These are phyloP conservation scores for Microsporum audouinii DNA, from an alignment of 2,329 filamentous ascomycete genomes.

Conservation along the genomic window DNA sequence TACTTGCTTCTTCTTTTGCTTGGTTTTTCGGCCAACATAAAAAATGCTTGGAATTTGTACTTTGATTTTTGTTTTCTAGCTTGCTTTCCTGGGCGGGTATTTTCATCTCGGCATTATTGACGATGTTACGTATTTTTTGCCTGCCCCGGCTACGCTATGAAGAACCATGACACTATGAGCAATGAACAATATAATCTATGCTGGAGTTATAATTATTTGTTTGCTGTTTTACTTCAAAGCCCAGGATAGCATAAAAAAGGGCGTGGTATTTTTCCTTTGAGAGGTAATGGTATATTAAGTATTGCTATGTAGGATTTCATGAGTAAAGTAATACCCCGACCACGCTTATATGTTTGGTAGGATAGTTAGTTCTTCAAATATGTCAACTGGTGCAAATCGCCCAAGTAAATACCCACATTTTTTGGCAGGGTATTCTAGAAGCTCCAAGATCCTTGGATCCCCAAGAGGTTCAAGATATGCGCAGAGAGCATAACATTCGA, in stretches of 20 bases:
- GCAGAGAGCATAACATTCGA: conserved; percentile 29
- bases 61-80: not conserved
- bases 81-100: not conserved
- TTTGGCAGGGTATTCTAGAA: conserved; percentile 26
- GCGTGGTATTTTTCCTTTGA: not conserved
- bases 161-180: not conserved
- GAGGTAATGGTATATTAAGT: not conserved
- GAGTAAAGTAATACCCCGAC: not conserved
- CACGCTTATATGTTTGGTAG: not conserved
- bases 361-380: not conserved
- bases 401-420: conserved; percentile 22
- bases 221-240: not conserved
- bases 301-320: too few relatives aligned
- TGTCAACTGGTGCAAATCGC: not conserved
- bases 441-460: conserved; percentile 20
- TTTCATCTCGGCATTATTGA: not conserved
- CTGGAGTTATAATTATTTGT: not conserved
- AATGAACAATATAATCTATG: not conserved
- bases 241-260: not conserved
- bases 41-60: not conserved
- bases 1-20: not conserved
- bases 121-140: not conserved
- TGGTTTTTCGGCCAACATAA: not conserved
- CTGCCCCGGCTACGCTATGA: not conserved
- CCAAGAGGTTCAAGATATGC: conserved; percentile 25